Percentiles rank a stretch among this genome's conserved stretches.
These are phyloP conservation scores for Trypanosoma boissoni DNA, from an alignment of 208 protist species.

Conservation along the genomic window DNA sequence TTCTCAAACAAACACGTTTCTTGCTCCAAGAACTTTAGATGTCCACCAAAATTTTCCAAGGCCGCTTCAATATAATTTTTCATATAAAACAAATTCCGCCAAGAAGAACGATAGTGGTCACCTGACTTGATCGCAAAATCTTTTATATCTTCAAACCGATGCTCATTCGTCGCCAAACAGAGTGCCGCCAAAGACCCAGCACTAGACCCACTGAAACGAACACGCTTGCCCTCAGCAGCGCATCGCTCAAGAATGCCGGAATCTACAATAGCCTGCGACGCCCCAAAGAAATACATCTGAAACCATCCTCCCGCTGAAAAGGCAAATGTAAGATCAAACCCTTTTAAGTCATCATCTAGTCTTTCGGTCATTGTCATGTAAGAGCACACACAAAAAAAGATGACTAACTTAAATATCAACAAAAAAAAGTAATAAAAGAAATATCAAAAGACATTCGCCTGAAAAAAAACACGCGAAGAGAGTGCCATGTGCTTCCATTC, in stretches of 20 bases:
- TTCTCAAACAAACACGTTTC: conserved; percentile 21
- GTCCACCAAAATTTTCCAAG: conserved; percentile 40
- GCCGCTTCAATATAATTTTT: conserved; percentile 36
- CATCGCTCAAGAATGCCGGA: conserved; percentile 48
- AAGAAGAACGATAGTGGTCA: conserved; percentile 47
- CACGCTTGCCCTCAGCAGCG: conserved; percentile 43
- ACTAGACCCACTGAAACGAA: conserved; percentile 64
- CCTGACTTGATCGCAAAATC: conserved; percentile 33
- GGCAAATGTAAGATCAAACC: conserved; percentile 61
- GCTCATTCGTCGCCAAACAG: conserved; percentile 39
- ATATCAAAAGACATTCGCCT: not conserved
- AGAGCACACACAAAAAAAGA: not conserved
- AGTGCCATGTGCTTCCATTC: no score
- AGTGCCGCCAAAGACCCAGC: conserved; percentile 50
- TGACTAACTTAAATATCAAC: not conserved
- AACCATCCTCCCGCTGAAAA: conserved; percentile 81
- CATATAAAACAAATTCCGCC: conserved; percentile 42
- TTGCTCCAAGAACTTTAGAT: conserved; percentile 39
- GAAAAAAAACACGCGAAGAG: not conserved
- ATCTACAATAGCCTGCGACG: conserved; percentile 63
- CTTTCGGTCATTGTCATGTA: not conserved
- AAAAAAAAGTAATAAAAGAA: conserved; percentile 15
- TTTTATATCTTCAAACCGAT: conserved; percentile 41
- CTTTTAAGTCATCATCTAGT: not conserved
- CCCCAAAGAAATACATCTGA: conserved; percentile 81